Conservation (phyloP, 140 eudicot genomes). For the Cichorium intybus region DNA sequence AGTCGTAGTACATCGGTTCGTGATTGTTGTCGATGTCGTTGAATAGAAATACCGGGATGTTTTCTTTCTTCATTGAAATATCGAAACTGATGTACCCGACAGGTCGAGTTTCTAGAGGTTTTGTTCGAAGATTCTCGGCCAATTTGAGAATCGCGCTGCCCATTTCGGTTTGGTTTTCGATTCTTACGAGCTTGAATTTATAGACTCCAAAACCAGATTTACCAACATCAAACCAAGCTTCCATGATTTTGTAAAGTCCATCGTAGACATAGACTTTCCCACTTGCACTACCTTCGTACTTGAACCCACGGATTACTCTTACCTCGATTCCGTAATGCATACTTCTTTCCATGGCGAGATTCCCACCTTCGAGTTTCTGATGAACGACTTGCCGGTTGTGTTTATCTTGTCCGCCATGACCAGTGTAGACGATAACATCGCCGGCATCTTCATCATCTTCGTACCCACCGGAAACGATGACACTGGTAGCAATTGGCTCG, state of each 20-base stretch:
- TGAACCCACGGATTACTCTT: constrained; percentile 75
- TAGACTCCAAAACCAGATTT: constrained; percentile 88
- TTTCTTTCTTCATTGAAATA: constrained; percentile 64
- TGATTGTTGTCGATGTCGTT: constrained; percentile 71
- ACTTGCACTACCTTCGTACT: constrained; percentile 66
- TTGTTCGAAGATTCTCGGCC: constrained; percentile 50
- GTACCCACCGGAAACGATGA: constrained; percentile 87
- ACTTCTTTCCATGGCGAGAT: constrained; percentile 81
- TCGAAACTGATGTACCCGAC: constrained; percentile 61
- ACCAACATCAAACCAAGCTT: constrained; percentile 88
- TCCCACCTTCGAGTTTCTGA: constrained; percentile 82
- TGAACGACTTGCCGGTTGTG: constrained; percentile 49
- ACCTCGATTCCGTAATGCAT: constrained; percentile 88
- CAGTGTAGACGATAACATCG: constrained; percentile 60
- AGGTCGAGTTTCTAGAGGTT: constrained; percentile 56
- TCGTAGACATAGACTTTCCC: constrained; percentile 85
- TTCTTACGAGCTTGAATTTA: constrained; percentile 72
- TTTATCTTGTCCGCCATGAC: constrained; percentile 91
- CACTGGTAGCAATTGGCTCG: constrained; percentile 87
- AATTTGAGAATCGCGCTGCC: constrained; percentile 55
- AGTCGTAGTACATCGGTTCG: constrained; percentile 64
- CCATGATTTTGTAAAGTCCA: constrained; percentile 61
- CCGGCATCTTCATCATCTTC: constrained; percentile 89
- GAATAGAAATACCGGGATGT: constrained; percentile 52
- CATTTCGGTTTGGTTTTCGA: constrained; percentile 76